Percentiles rank a stretch among this genome's conserved stretches.
Conservation (phyloP, 1,284 basidiomycete genomes). For the Apiotrichum gracile region DNA sequence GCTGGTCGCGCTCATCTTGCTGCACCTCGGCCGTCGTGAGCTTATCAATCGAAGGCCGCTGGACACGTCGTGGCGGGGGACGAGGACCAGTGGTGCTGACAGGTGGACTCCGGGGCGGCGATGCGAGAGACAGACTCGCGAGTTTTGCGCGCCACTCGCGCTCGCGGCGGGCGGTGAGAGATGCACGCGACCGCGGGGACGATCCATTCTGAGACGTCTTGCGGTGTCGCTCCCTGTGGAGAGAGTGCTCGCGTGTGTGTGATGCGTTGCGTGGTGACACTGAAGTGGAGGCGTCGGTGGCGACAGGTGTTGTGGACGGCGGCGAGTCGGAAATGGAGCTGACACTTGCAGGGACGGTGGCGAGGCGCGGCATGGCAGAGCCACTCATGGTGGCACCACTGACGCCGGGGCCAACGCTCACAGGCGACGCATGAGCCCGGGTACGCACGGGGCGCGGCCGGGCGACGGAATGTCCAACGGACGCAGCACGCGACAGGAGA, state of each 20-base stretch:
- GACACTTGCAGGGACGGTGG: background rate
- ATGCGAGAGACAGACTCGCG: constrained; percentile 17
- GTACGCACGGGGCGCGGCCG: background rate
- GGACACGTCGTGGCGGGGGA: constrained; percentile 5
- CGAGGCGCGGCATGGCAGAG: background rate
- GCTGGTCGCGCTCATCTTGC: background rate
- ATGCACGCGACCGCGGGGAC: background rate
- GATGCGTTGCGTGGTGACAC: background rate
- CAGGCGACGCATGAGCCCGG: background rate
- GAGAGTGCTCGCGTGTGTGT: too few species aligned
- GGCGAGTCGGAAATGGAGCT: background rate
- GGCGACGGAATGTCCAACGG: background rate
- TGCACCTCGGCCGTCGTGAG: background rate
- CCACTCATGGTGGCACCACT: background rate
- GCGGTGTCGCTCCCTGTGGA: background rate
- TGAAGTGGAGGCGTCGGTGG: background rate
- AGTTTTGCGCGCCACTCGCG: constrained; percentile 35
- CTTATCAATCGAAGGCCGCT: background rate
- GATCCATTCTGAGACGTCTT: background rate
- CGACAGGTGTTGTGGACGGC: background rate
- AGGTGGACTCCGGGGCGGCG: background rate
- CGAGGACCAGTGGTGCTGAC: background rate
- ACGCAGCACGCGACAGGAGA: background rate
- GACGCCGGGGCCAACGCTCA: background rate
- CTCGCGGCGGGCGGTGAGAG: constrained; percentile 18